These are phyloP conservation scores for Mimosa bimucronata DNA, from an alignment of 306 rosid genomes.

Conservation along the genomic window DNA sequence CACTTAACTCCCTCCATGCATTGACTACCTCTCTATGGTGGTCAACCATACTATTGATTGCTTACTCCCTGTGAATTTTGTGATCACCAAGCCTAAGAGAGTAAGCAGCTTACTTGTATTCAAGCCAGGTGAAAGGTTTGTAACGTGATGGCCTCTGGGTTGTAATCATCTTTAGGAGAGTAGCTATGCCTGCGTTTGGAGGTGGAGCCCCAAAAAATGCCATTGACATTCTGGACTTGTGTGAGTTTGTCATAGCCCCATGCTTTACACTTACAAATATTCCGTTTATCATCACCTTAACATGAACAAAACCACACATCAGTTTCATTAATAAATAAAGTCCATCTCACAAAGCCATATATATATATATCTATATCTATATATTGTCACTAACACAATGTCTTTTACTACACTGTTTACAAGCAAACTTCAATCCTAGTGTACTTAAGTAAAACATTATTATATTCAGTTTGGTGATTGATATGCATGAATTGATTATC, in stretches of 20 bases:
- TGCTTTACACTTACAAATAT: constrained; percentile 77
- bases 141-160: constrained; percentile 56
- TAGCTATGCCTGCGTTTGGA: constrained; percentile 44
- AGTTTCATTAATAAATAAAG: constrained; percentile 2
- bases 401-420: too few relatives aligned
- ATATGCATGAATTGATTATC: neutral
- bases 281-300: constrained; percentile 82
- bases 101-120: constrained; percentile 65
- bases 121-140: constrained; percentile 81
- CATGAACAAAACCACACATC: too few relatives aligned
- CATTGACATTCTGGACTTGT: constrained; percentile 65
- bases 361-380: too few relatives aligned
- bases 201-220: too few relatives aligned
- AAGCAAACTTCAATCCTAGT: too few relatives aligned
- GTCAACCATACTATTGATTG: too few relatives aligned
- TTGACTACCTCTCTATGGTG: too few relatives aligned
- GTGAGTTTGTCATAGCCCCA: constrained; percentile 61
- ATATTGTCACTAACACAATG: too few relatives aligned
- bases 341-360: neutral
- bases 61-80: too few relatives aligned
- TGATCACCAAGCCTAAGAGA: constrained; percentile 66
- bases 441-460: too few relatives aligned
- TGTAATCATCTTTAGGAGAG: constrained; percentile 58
- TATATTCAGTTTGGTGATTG: too few relatives aligned
- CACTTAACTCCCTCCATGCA: too few relatives aligned